Evolutionary conservation across 2,329 filamentous ascomycete genomes (phyloP), one percentile per base, ranked within the genome.

Genomic region (Tolypocladium ovalisporum): DNA sequence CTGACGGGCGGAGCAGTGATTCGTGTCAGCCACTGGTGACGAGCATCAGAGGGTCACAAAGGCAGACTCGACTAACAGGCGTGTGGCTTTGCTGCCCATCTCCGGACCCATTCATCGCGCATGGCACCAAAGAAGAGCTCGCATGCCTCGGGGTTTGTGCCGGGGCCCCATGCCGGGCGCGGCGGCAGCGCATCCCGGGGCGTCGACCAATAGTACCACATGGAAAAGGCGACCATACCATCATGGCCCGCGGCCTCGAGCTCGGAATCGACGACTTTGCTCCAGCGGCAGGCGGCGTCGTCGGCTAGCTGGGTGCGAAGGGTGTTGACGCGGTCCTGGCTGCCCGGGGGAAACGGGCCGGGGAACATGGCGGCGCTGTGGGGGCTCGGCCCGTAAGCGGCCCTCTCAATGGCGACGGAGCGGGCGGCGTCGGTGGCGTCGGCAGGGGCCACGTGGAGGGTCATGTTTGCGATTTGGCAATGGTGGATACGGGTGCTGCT

Each of bases 201-300:
- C 19, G 53, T 63, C 2, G 63, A 59, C 63, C 67, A 70, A 10
- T 74, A 61, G 54, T 68, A 69, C 67, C 71, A 75, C 63, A 68
- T 68, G 37, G 67, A 61, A 57, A 73, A 74, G n/a, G 68, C 67
- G 39, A 75, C 56, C 55, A 66, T 68, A 54, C 64, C 63, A 4
- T 69, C 64, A 27, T 63, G 56, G 37, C 62, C 65, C 22, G 57
- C 53, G 19, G 66, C 63, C 39, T 63, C 62, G n/a, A 70, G 56
- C n/a, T 65, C 64, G 3, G 65, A 63, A 59, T 74, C 73, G 35
- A 73, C 62, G 15, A 70, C 67, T 59, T 74, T 72, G 57, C 67
- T 60, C 69, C 71, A 73, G 42, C 65, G 62, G 54, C 68, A 68
- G 27, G 67, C 64, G 32, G 64, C 60, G 49, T 71, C 62, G 10